phyloP scores from a whole-genome alignment of 1,284 basidiomycete genomes.

The Sutorius eximius region DNA sequence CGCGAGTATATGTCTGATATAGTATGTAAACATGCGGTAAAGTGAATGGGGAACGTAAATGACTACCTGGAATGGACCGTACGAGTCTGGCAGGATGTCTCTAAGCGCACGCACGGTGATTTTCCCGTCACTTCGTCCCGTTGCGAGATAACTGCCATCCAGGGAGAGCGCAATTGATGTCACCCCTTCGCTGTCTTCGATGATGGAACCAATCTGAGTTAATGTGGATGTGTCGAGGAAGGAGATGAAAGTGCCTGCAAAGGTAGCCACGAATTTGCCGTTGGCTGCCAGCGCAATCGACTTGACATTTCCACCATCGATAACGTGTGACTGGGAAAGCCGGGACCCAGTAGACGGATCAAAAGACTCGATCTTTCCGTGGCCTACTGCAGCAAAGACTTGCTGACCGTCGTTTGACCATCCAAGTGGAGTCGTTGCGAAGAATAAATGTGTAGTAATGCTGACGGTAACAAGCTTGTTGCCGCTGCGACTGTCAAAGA shows the following conservation, averaged over 20 bases:
- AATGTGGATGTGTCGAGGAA: background rate
- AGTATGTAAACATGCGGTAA: background rate
- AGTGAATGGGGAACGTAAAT: background rate
- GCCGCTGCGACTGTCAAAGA: background rate
- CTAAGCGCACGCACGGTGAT: background rate
- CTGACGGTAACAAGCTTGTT: background rate
- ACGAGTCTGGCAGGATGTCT: background rate
- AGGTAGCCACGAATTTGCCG: background rate
- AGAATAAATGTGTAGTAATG: background rate
- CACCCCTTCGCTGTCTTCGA: background rate
- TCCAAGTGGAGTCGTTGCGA: background rate
- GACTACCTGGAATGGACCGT: background rate
- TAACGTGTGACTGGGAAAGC: background rate
- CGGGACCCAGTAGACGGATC: background rate
- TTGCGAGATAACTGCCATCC: background rate
- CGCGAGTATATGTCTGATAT: background rate
- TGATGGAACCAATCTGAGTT: background rate
- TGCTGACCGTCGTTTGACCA: background rate
- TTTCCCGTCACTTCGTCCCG: background rate
- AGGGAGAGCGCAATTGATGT: background rate
- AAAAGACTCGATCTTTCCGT: background rate
- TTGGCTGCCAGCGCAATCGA: background rate
- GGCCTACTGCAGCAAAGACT: background rate
- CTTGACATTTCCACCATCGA: background rate
- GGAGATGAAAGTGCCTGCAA: background rate